Evolutionary conservation across 2,329 filamentous ascomycete species (phyloP), one percentile per base, ranked within the genome.

Genomic region (Zasmidium cellare): DNA sequence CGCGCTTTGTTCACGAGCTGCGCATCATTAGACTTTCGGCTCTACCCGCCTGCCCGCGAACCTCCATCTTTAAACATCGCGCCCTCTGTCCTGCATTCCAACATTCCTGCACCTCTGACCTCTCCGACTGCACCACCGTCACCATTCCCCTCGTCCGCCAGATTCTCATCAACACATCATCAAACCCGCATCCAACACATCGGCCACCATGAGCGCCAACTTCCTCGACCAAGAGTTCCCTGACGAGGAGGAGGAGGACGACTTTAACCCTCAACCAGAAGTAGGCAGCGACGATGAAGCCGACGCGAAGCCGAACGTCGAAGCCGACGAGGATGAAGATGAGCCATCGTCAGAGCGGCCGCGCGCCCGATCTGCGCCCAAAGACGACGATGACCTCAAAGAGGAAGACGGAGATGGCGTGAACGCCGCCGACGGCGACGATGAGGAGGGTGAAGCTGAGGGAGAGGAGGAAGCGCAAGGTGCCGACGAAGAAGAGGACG

Each of bases 191-290:
- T 18, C n/a, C 35, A 41, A 9, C 16, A n/a, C 11, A 41, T 14
- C 46, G 9, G 2, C 24, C 55, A 59, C 28, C 57, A 74, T 73
- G 69, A 75, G 76, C 46, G 11, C 25, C 25, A 71, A 66, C 64
- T 73, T 82, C 63, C 65, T 80, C 19, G 76, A 81, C 65, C 76
- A 81, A 49, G 77, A 82, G 62, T 82, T 82, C 57, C 79, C 77
- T 31, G 82, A 81, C 54, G 82, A 90, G 56, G 88, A 89, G 46
- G 35, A 41, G 6, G 90, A 94, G 51, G 92, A 96, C 67, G 89
- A 93, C 73, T 96, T 97, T 82, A 96, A 96, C 74, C 92, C 92
- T 51, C 85, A 83, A 50, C 87, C 88, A 19, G 88, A 85, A 59
- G 85, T 91, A 58, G 70, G 85, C 31, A 94, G 90, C 2, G 90